Conservation (phyloP, 148 eudicot species). For the Fagopyrum tataricum region DNA sequence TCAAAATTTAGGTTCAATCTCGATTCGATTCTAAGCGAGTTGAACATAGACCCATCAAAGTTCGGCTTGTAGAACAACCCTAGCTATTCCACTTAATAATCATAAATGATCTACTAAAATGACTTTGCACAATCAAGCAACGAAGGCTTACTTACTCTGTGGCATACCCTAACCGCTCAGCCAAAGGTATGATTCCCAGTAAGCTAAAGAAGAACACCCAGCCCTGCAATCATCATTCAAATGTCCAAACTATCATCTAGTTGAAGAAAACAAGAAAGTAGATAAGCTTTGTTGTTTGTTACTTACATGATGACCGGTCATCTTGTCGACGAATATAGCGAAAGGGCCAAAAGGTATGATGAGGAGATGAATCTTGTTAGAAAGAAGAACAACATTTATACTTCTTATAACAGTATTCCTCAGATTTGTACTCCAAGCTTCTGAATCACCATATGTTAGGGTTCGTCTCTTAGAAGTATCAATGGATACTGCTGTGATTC, state of each 20-base stretch:
- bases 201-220: constrained; percentile 86
- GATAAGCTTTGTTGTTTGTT: neutral
- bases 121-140: neutral
- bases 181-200: constrained; percentile 80
- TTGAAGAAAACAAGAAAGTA: neutral
- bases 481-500: neutral
- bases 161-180: constrained; percentile 87
- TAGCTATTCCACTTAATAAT: too few relatives aligned
- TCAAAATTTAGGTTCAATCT: too few relatives aligned
- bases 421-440: neutral
- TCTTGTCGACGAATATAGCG: neutral
- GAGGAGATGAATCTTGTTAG: neutral
- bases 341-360: constrained; percentile 8
- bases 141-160: constrained; percentile 64
- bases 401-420: neutral
- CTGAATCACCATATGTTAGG: neutral
- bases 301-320: constrained; percentile 4
- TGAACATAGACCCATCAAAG: too few relatives aligned
- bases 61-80: too few relatives aligned
- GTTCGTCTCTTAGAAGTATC: neutral
- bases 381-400: neutral
- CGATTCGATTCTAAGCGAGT: too few relatives aligned
- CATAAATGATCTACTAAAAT: neutral
- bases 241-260: neutral
- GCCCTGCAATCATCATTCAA: constrained; percentile 40